These are phyloP conservation scores for Berberis vulgaris DNA, from an alignment of 164 flowering plant species.

Conservation along the genomic window DNA sequence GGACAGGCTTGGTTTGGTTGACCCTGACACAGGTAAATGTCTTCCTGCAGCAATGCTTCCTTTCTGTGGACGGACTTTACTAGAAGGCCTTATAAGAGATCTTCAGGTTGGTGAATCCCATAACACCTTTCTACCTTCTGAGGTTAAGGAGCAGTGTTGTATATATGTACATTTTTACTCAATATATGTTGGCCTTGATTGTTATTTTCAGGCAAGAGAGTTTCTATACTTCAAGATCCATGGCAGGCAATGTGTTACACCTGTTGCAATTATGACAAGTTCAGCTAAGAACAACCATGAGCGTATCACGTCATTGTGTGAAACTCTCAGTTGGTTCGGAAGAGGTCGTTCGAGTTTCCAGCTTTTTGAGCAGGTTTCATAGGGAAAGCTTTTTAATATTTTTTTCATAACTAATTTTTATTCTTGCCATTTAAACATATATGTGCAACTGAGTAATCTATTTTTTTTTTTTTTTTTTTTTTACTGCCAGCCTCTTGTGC, in stretches of 20 bases:
- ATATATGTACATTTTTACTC: not conserved
- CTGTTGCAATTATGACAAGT: slow-evolving; percentile 98
- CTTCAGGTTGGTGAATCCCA: slow-evolving; percentile 61
- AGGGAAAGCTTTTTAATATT: slow-evolving; percentile 2
- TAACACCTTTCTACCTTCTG: not conserved
- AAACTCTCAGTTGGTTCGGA: slow-evolving; percentile 81
- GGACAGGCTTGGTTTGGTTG: slow-evolving; percentile 93
- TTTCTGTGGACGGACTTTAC: slow-evolving; percentile 83
- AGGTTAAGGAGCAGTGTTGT: too few species aligned
- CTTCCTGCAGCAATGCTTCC: slow-evolving; percentile 99
- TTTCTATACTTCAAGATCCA: slow-evolving; percentile 74
- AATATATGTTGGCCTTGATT: not conserved
- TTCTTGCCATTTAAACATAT: not conserved
- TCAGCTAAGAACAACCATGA: slow-evolving; percentile 84
- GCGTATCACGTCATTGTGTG: slow-evolving; percentile 64
- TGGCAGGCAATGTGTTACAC: slow-evolving; percentile 86
- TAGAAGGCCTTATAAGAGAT: slow-evolving; percentile 99
- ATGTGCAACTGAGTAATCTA: slow-evolving; percentile 4
- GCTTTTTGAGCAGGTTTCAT: slow-evolving; percentile 91
- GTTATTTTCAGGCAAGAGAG: slow-evolving; percentile 74
- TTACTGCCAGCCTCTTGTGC: slow-evolving; percentile 83
- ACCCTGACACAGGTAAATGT: slow-evolving; percentile 80
- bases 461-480: slow-evolving; percentile 14
- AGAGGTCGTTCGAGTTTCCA: slow-evolving; percentile 77
- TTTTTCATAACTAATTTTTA: not conserved